Percentiles rank a stretch among this genome's conserved stretches.
Conservation (phyloP, 1,139 yeast species). For the Pichia cactophila region DNA sequence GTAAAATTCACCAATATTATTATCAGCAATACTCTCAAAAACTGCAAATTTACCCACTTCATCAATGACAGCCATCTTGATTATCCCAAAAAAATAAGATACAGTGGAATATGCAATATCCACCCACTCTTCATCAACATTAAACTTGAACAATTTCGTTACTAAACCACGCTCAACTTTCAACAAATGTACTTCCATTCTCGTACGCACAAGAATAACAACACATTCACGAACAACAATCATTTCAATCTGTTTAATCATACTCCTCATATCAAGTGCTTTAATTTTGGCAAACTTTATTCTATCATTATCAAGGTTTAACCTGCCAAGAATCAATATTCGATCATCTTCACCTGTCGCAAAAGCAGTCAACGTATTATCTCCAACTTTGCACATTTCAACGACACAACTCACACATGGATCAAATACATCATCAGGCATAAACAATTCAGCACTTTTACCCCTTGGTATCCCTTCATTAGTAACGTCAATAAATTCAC, state of each 20-base stretch:
- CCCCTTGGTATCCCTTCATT: not conserved
- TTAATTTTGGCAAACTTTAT: not conserved
- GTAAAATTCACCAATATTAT: not conserved
- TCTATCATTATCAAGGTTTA: not conserved
- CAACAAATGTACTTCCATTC: constrained; percentile 1
- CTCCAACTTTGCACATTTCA: not conserved
- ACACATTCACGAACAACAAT: not conserved
- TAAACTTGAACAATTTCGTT: constrained; percentile 5
- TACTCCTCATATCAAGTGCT: not conserved
- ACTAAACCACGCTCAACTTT: not conserved
- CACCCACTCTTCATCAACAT: constrained; percentile 7
- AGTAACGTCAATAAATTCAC: not conserved
- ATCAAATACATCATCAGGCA: not conserved
- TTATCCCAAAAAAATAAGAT: constrained; percentile 4
- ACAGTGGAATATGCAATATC: constrained; percentile 16
- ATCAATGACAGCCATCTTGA: constrained; percentile 42
- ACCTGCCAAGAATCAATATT: constrained; percentile 2
- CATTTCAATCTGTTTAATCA: constrained; percentile 3
- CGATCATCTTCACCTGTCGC: constrained; percentile 1
- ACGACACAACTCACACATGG: constrained; percentile 1
- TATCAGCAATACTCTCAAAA: constrained; percentile 23
- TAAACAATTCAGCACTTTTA: not conserved
- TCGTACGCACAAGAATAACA: constrained; percentile 1
- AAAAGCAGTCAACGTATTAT: not conserved
- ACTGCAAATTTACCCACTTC: constrained; percentile 44